A percentile compares a stretch with the other conserved stretches of the same genome.
Conservation (phyloP, 345 rosid species). For the Gossypium ekmanianum region DNA sequence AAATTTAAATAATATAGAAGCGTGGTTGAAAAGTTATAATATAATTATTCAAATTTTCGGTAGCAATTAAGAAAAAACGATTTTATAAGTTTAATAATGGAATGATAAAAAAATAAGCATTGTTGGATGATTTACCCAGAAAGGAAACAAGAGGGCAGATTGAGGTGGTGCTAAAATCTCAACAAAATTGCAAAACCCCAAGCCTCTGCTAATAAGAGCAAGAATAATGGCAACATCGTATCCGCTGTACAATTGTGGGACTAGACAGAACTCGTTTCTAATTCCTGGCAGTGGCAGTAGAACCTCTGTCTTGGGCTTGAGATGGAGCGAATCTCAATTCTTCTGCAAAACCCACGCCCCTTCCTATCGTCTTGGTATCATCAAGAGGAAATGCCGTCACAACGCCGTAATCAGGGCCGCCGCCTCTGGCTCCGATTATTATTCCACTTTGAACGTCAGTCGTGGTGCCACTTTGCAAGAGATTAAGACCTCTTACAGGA, state of each 20-base stretch:
- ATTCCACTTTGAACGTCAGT: slow-evolving; percentile 57
- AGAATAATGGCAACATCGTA: not conserved
- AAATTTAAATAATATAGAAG: too few species aligned
- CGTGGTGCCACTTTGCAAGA: slow-evolving; percentile 70
- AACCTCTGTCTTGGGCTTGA: not conserved
- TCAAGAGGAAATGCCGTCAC: slow-evolving; percentile 1
- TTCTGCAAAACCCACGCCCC: not conserved
- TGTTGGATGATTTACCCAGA: too few species aligned
- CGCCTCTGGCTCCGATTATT: slow-evolving; percentile 45
- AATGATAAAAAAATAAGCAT: too few species aligned
- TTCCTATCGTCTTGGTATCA: not conserved
- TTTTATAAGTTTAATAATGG: too few species aligned
- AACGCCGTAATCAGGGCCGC: slow-evolving; percentile 32
- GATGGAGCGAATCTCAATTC: slow-evolving; percentile 7
- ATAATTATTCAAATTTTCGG: too few species aligned
- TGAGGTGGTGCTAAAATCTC: not conserved
- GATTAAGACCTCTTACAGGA: slow-evolving; percentile 69
- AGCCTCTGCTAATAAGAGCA: not conserved
- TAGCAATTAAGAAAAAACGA: too few species aligned
- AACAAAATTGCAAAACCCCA: slow-evolving; percentile 6
- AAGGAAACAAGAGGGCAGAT: not conserved
- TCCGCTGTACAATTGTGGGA: not conserved
- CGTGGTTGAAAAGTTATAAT: too few species aligned
- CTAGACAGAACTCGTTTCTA: not conserved
- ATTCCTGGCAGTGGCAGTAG: not conserved